Evolutionary conservation across 83 land plant genomes (phyloP).

Genomic region (Larix sibirica): DNA sequence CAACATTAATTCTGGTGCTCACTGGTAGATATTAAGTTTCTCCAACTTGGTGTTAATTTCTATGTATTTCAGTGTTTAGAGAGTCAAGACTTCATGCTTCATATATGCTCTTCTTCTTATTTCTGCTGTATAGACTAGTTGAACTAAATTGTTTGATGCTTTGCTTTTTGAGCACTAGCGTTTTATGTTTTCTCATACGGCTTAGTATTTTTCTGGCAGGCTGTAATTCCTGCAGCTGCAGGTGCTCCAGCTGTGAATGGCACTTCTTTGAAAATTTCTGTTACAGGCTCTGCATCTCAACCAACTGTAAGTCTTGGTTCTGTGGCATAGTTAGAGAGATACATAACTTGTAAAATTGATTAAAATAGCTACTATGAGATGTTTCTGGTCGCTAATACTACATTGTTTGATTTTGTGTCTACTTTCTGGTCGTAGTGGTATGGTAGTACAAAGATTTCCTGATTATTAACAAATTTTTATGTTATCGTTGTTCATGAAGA

Average conservation of each 20-base stretch:
- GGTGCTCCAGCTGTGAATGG: conserved; percentile 26
- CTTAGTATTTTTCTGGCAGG: conserved; percentile 17
- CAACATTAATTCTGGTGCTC: not conserved
- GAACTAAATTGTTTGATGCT: not conserved
- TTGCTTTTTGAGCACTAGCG: not conserved
- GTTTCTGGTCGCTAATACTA: not conserved
- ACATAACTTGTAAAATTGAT: not conserved
- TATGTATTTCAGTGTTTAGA: not conserved
- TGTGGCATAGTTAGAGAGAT: not conserved
- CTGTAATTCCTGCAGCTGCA: conserved; percentile 25
- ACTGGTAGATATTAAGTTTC: not conserved
- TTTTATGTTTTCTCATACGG: not conserved
- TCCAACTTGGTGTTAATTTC: not conserved
- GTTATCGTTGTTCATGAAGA: not conserved
- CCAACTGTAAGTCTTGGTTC: conserved; percentile 26
- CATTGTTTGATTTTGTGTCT: too few species aligned
- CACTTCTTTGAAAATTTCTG: conserved; percentile 26
- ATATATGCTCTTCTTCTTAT: not conserved
- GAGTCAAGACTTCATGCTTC: not conserved
- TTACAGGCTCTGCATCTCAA: conserved; percentile 17
- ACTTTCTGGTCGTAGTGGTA: too few species aligned
- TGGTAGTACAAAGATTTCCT: too few species aligned
- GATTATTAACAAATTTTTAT: too few species aligned
- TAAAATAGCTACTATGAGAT: not conserved
- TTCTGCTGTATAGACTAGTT: not conserved